A percentile compares a stretch with the other conserved stretches of the same genome.
These are phyloP conservation scores for Taphrina flavorubra DNA, from an alignment of 1,139 yeast genomes.

Conservation along the genomic window DNA sequence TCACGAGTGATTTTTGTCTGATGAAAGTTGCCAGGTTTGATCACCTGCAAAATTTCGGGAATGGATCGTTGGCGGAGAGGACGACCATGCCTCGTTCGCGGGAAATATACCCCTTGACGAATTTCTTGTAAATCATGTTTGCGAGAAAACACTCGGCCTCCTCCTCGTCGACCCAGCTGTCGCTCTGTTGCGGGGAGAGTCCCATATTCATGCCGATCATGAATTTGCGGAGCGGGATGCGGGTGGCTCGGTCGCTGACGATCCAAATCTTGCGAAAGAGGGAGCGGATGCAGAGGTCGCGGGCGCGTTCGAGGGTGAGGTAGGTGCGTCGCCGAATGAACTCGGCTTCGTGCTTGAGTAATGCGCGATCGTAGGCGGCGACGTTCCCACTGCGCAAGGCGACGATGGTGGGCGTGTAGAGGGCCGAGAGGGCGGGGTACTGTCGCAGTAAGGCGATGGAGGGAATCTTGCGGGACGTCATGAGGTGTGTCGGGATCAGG, in stretches of 20 bases:
- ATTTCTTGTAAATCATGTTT: slow-evolving; percentile 64
- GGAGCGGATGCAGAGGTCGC: slow-evolving; percentile 58
- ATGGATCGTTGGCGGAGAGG: slow-evolving; percentile 74
- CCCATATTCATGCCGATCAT: slow-evolving; percentile 58
- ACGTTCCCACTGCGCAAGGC: slow-evolving; percentile 66
- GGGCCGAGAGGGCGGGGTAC: slow-evolving; percentile 56
- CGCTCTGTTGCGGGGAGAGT: slow-evolving; percentile 42
- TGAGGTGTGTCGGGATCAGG: slow-evolving; percentile 52
- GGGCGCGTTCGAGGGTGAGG: slow-evolving; percentile 63
- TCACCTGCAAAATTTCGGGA: slow-evolving; percentile 56
- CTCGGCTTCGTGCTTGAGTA: slow-evolving; percentile 58
- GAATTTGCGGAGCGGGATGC: slow-evolving; percentile 59
- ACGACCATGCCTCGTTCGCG: slow-evolving; percentile 77
- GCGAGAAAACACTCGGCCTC: slow-evolving; percentile 73
- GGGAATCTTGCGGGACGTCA: slow-evolving; percentile 51
- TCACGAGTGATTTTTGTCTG: too few species aligned
- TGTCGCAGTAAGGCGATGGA: slow-evolving; percentile 57
- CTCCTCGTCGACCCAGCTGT: slow-evolving; percentile 42
- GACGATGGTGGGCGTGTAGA: slow-evolving; percentile 61
- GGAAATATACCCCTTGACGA: slow-evolving; percentile 81
- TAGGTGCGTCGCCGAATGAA: slow-evolving; percentile 68
- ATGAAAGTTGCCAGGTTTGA: background rate
- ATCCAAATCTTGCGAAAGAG: slow-evolving; percentile 56
- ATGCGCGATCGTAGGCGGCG: slow-evolving; percentile 56
- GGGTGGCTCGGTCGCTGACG: slow-evolving; percentile 53